Conservation (phyloP, 352 stramenopile genomes). For the Globisporangium parvum region DNA sequence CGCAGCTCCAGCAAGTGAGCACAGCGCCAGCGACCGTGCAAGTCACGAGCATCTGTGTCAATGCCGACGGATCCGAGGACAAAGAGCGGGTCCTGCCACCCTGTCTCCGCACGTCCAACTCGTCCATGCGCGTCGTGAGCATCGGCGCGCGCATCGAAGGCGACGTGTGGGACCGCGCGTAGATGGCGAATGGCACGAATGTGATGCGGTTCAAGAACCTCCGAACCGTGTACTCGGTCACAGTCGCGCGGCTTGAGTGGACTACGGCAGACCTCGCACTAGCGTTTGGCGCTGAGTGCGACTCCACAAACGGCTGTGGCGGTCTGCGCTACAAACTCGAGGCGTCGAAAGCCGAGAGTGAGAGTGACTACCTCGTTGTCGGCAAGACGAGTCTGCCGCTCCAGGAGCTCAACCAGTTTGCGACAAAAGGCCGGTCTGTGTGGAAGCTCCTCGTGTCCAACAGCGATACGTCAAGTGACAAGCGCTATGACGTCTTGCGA, state of each 20-base stretch:
- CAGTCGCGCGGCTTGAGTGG: constrained; percentile 3
- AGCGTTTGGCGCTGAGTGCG: not conserved
- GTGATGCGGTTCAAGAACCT: constrained; percentile 1
- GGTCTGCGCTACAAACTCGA: constrained; percentile 6
- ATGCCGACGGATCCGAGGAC: not conserved
- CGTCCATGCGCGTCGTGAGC: constrained; percentile 2
- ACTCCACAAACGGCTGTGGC: not conserved
- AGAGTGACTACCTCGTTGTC: constrained; percentile 2
- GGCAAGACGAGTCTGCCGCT: constrained; percentile 4
- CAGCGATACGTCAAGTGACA: not conserved
- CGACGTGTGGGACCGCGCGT: not conserved
- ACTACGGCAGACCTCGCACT: not conserved
- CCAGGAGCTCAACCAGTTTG: not conserved
- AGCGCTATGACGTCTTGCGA: constrained; percentile 4
- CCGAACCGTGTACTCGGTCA: constrained; percentile 4
- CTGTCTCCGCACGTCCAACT: not conserved
- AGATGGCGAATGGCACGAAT: not conserved
- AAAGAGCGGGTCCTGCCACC: not conserved
- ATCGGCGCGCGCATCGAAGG: not conserved
- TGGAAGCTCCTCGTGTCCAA: constrained; percentile 3
- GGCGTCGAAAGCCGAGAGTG: not conserved
- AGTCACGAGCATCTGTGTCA: not conserved
- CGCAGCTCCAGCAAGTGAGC: no score
- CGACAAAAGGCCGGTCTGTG: not conserved
- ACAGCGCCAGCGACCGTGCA: no score